These are phyloP conservation scores for Globisporangium cystogenes DNA, from an alignment of 352 stramenopile genomes.

Conservation along the genomic window DNA sequence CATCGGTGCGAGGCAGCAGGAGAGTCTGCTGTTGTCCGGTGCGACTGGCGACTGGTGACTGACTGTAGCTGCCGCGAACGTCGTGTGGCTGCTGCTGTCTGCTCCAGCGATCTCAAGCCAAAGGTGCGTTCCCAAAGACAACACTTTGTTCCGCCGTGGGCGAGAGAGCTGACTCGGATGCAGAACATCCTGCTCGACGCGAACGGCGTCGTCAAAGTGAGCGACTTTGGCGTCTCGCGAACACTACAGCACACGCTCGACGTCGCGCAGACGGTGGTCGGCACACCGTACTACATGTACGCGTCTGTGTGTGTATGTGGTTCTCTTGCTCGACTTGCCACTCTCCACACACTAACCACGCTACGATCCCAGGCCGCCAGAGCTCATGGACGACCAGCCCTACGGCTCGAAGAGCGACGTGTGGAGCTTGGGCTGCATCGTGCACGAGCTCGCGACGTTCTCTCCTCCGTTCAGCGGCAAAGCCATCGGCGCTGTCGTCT, in stretches of 20 bases:
- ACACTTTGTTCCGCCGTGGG: neutral
- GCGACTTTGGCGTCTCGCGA: constrained; percentile 61
- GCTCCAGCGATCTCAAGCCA: constrained; percentile 49
- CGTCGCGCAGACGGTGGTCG: constrained; percentile 45
- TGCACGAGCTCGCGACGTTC: constrained; percentile 70
- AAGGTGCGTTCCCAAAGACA: constrained; percentile 17
- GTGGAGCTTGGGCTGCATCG: constrained; percentile 78
- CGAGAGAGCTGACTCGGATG: neutral
- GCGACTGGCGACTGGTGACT: neutral
- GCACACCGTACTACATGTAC: constrained; percentile 78
- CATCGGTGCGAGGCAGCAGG: constrained; percentile 32
- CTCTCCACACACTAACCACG: neutral
- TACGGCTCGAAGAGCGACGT: constrained; percentile 79
- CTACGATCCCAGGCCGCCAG: constrained; percentile 40
- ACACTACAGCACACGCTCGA: constrained; percentile 38
- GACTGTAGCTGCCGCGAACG: neutral
- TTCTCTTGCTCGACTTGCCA: no score
- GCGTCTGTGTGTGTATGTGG: neutral
- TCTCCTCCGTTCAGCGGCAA: constrained; percentile 54
- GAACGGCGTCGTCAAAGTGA: constrained; percentile 61
- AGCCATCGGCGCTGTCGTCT: constrained; percentile 52
- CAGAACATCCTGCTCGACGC: constrained; percentile 56
- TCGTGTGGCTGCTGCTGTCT: neutral
- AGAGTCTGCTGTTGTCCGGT: neutral
- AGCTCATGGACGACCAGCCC: constrained; percentile 52